Base-by-base conservation (phyloP, 768 basidiomycete genomes). In the Trametes gibbosa region DNA sequence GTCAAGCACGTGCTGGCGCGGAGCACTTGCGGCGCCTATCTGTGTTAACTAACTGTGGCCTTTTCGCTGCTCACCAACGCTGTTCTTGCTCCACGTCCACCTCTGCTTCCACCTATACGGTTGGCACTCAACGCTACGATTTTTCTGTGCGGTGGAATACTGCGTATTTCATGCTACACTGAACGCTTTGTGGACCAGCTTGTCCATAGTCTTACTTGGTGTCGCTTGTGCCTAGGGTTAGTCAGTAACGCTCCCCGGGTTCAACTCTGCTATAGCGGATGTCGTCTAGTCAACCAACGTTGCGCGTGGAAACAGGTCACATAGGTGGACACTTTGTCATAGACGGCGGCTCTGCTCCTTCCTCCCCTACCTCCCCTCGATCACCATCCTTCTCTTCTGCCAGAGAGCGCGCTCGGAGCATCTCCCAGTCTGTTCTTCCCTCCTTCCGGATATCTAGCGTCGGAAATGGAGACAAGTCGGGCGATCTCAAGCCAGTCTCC, bases 381-480 rank as follows among this genome's bases (percentile, higher is more conserved):
- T 54, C 59, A 13, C 63, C 62, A 29, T 23, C 55, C 13, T 58
- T 53, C 37, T 43, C 62, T 5, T 50, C 62, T 24, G 48, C 66
- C 27, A 53, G 63, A 12, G 55, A 56, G 21, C 64, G 69, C 29
- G 70, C 66, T 21, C 65, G 68, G 23, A 63, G 65, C 39, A 51
- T 67, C 23, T 71, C 70, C 3, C 68, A 70, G 24, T 54, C 64
- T 8, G 54, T 62, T 9, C 58, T 66, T 24, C 67, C 68, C 8
- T 65, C 70, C 45, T 66, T 77, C 52, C 68, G 66, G 16, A 54
- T 72, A 24, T 70, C 76, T 23, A 53, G 58, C 10, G 66, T 70
- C 27, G 50, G 69, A 42, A 59, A 65, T 50, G 59, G 58, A 29
- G 68, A 68, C 10, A 69, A 67, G 46, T 63, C 62, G 52, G 47